These are phyloP conservation scores for Talaromyces sp. DNA, from an alignment of 2,329 filamentous ascomycete species.

Conservation along the genomic window DNA sequence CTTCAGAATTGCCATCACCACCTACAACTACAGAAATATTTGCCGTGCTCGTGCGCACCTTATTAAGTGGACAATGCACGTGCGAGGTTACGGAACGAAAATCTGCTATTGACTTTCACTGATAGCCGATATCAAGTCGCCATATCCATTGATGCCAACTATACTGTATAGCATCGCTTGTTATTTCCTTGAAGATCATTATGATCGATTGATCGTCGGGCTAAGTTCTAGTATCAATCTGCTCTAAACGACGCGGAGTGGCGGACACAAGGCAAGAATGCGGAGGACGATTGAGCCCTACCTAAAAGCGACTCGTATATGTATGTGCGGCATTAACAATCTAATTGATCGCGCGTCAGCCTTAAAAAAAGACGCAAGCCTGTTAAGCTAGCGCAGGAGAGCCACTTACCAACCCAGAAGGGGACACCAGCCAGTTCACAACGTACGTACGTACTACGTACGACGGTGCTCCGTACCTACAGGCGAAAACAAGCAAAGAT, in stretches of 20 bases:
- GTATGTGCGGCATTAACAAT: background rate
- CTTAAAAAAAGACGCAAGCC: background rate
- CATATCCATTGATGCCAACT: too few species aligned
- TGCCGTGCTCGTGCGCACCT: background rate
- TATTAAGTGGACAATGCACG: conserved; percentile 1
- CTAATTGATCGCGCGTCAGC: background rate
- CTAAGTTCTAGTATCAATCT: background rate
- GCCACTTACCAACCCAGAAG: background rate
- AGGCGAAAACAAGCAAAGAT: background rate
- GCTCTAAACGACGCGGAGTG: background rate
- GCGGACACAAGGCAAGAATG: background rate
- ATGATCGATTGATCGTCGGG: background rate
- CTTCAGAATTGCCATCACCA: background rate
- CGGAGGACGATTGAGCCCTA: background rate
- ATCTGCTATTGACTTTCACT: background rate
- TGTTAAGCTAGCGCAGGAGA: background rate
- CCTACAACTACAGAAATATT: background rate
- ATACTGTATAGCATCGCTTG: background rate
- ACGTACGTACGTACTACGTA: background rate
- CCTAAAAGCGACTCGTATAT: background rate
- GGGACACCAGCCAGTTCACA: background rate
- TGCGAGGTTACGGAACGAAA: background rate
- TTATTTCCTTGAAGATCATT: background rate
- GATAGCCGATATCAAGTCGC: background rate
- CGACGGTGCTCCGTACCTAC: background rate